A percentile compares a stretch with the other conserved stretches of the same genome.
phyloP scores from a whole-genome alignment of 139 green algal genomes.

The Picochlorum sp. region DNA sequence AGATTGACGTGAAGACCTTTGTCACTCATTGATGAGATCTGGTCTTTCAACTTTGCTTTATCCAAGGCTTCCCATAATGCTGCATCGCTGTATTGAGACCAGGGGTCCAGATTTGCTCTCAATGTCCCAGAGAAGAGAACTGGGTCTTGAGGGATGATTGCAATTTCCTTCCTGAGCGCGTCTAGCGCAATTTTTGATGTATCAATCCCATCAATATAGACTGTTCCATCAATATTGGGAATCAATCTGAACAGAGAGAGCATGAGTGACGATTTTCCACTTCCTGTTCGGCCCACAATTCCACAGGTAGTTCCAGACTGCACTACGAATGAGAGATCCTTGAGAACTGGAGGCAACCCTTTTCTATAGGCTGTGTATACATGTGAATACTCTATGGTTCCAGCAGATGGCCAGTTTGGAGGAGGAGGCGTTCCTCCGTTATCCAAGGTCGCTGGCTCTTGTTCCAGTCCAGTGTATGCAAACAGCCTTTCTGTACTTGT shows the following conservation, averaged over 20 bases:
- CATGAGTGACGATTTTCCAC: conserved; percentile 71
- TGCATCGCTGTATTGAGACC: conserved; percentile 38
- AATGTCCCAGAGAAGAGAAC: conserved; percentile 75
- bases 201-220: conserved; percentile 70
- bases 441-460: conserved; percentile 42
- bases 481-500: conserved; percentile 71
- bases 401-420: conserved; percentile 58
- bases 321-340: conserved; percentile 56
- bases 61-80: conserved; percentile 60
- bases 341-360: conserved; percentile 60
- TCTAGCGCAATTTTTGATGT: conserved; percentile 53
- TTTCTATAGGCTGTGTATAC: conserved; percentile 62
- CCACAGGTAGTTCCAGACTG: conserved; percentile 41
- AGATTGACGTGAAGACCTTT: conserved; percentile 68
- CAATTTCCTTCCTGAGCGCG: conserved; percentile 57
- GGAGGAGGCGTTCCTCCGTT: conserved; percentile 15
- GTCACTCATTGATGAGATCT: conserved; percentile 21
- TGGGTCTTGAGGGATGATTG: conserved; percentile 76
- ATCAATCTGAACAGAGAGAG: conserved; percentile 79
- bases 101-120: conserved; percentile 75
- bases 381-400: conserved; percentile 37
- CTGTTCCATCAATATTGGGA: conserved; percentile 45
- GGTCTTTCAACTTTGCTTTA: conserved; percentile 43
- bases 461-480: conserved; percentile 56
- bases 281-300: conserved; percentile 68